Evolutionary conservation across 1,284 basidiomycete species (phyloP).

Genomic region (Pholiota adiposa): DNA sequence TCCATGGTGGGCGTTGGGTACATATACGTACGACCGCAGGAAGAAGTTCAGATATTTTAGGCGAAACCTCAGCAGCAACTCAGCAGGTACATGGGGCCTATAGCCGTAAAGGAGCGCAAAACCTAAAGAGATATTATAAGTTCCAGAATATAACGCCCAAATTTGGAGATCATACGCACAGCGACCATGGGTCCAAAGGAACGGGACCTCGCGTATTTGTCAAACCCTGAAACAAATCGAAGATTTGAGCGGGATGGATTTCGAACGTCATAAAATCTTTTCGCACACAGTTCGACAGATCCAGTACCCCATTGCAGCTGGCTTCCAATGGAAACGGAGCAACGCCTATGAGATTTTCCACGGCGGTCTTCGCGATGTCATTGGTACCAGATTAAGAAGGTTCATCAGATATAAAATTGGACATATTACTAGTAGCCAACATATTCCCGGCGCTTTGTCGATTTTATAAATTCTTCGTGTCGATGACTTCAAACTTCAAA

Average conservation of each 20-base stretch:
- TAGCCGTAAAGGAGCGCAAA: constrained; percentile 18
- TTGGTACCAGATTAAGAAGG: constrained; percentile 6
- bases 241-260: constrained; percentile 17
- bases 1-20: constrained; percentile 20
- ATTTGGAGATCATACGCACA: constrained; percentile 18
- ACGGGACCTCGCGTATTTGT: constrained; percentile 19
- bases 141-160: constrained; percentile 12
- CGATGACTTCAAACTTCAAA: too few species aligned
- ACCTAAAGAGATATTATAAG: constrained; percentile 13
- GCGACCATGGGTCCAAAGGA: constrained; percentile 17
- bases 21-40: constrained; percentile 19
- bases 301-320: constrained; percentile 13
- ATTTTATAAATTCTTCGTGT: too few species aligned
- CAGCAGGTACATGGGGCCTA: constrained; percentile 26
- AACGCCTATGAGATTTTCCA: constrained; percentile 7
- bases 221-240: constrained; percentile 25
- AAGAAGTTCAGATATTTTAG: constrained; percentile 18
- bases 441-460: not conserved
- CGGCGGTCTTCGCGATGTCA: constrained; percentile 17
- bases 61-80: constrained; percentile 9
- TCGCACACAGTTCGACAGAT: constrained; percentile 1
- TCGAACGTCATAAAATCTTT: constrained; percentile 13
- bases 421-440: not conserved
- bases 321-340: constrained; percentile 16
- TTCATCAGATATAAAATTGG: constrained; percentile 2